A percentile compares a stretch with the other conserved stretches of the same genome.
Evolutionary conservation across 257 asterid genomes (phyloP).

Genomic region (Handroanthus guayacan): DNA sequence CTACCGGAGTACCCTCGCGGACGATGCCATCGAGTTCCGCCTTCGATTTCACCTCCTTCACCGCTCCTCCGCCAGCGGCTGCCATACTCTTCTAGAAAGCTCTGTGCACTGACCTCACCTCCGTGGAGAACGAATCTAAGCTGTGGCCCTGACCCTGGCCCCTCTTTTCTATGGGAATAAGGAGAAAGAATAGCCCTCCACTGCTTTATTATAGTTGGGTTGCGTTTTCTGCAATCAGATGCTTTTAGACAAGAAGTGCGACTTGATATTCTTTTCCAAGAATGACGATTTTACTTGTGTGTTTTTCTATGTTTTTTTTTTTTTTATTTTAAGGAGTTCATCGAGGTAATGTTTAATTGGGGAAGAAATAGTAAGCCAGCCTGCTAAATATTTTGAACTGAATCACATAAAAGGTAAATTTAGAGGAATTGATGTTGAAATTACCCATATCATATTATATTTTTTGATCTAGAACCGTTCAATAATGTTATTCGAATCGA

Average conservation of each 20-base stretch:
- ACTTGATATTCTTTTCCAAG: constrained; percentile 11
- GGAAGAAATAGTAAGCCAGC: too few relatives aligned
- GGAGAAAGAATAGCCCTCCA: background rate
- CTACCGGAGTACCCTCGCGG: constrained; percentile 54
- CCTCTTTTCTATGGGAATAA: background rate
- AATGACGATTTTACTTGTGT: background rate
- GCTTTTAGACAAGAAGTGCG: background rate
- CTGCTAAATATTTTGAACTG: too few relatives aligned
- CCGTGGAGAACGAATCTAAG: constrained; percentile 4
- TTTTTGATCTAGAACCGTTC: too few relatives aligned
- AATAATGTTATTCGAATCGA: too few relatives aligned
- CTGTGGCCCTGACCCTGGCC: constrained; percentile 25
- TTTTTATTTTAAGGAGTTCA: too few relatives aligned
- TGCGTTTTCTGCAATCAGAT: constrained; percentile 30
- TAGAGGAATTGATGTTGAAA: too few relatives aligned
- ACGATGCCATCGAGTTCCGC: constrained; percentile 65
- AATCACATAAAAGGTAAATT: too few relatives aligned
- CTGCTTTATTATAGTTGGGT: background rate
- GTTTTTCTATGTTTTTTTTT: background rate
- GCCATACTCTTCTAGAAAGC: constrained; percentile 44
- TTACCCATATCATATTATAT: too few relatives aligned
- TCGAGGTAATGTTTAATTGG: too few relatives aligned
- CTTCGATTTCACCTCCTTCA: constrained; percentile 86
- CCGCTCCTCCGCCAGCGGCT: constrained; percentile 66
- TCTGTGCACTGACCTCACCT: constrained; percentile 25